Conservation (phyloP, 208 protist species). For the Wallacemonas collosoma region DNA sequence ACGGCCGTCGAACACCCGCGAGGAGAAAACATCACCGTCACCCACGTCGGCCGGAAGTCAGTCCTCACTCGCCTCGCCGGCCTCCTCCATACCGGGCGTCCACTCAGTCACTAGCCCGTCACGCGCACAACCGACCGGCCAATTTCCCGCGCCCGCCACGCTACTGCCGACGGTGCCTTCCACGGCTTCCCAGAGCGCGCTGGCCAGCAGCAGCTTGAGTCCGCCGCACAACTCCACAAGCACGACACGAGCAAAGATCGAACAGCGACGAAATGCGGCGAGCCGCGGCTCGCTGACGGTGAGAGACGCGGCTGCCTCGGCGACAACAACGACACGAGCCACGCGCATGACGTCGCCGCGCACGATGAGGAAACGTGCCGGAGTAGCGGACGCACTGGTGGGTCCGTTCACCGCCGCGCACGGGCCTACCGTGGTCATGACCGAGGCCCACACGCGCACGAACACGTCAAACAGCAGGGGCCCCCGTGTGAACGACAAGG, state of each 20-base stretch:
- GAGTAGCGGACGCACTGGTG: background rate
- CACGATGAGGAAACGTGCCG: background rate
- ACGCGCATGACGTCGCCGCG: background rate
- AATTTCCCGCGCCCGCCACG: conserved; percentile 6
- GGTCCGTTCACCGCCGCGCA: background rate
- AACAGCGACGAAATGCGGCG: conserved; percentile 15
- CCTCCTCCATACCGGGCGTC: background rate
- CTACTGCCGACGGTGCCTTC: background rate
- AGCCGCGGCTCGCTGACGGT: conserved; percentile 5
- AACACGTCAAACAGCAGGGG: too few relatives aligned
- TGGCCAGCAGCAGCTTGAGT: background rate
- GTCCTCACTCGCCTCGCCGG: background rate
- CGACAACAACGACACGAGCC: background rate
- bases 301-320: background rate
- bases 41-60: background rate
- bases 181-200: background rate
- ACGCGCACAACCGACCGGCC: background rate
- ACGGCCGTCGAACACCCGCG: too few relatives aligned
- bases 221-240: background rate
- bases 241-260: conserved; percentile 10
- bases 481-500: background rate
- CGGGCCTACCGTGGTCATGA: background rate
- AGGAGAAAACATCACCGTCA: too few relatives aligned
- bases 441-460: too few relatives aligned
- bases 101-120: conserved; percentile 3